Base-by-base conservation (phyloP, 2,329 filamentous ascomycete species). In the Pseudogymnoascus sp. region DNA sequence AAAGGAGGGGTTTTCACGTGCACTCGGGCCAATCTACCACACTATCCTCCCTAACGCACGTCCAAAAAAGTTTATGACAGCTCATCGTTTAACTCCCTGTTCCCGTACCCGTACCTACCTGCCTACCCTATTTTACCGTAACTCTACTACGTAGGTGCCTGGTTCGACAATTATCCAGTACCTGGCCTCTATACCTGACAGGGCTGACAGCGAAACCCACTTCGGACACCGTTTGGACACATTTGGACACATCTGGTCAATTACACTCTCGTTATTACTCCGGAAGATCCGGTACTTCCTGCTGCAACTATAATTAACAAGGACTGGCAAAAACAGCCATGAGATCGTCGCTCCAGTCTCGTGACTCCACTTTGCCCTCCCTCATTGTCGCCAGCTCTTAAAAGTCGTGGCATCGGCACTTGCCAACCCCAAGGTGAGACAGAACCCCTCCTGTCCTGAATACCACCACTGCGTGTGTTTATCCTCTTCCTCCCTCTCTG, bases 221-320 rank as follows among this genome's bases (percentile, higher is more conserved):
- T 57, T 57, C 28, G 9, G 28, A 57, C 50, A 57, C 50, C 44
- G 6, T 50, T 28, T 57, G 47, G 26, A 57, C 47, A 57, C 28
- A 10, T 50, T 28, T 57, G 47, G 26, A 57, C 47, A 57, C 28
- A 57, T 33, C 33, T 57, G 50, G n/a, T 9, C 50, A 57, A 57
- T 33, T 57, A 57, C 28, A 57, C 50, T 33, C 44, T 50, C 50
- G 50, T 57, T 57, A 57, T 33, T 57, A 57, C 33, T 57, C 50
- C 50, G 28, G 50, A 28, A 57, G 50, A 57, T 57, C 50, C 50
- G 50, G 50, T 57, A 57, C 28, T 57, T 57, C 50, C 50, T 57
- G n/a, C 28, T 57, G 50, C 50, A 57, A 57, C 50, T 57, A 57
- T 57, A 57, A 57, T 57, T 57, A 57, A 57, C 50, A 57, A 57